A percentile compares a stretch with the other conserved stretches of the same genome.
phyloP scores from a whole-genome alignment of 176 grass and related monocot species.

The Lolium perenne region DNA sequence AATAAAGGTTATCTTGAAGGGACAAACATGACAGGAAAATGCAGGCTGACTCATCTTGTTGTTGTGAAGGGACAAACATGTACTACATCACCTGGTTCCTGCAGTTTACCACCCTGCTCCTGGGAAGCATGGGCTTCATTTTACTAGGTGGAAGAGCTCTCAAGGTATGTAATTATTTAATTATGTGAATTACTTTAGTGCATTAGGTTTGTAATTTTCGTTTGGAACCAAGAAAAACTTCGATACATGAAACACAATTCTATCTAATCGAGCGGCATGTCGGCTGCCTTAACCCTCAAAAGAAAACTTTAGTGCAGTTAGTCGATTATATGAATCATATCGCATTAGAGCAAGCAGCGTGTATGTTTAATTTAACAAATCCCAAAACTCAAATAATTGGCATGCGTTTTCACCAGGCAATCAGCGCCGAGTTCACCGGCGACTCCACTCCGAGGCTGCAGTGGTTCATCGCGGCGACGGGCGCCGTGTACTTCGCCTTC shows the following conservation, averaged over 20 bases:
- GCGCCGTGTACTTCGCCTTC: conserved; percentile 66
- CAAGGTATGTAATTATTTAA: conserved; percentile 56
- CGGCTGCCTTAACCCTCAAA: too few relatives aligned
- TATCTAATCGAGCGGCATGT: too few relatives aligned
- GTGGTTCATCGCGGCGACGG: conserved; percentile 57
- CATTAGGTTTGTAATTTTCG: too few relatives aligned
- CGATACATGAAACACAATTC: too few relatives aligned
- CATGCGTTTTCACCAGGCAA: conserved; percentile 48
- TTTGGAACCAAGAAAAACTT: too few relatives aligned
- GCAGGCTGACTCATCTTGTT: neutral
- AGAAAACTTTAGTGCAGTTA: neutral
- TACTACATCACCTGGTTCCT: conserved; percentile 84
- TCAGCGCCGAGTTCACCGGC: conserved; percentile 66
- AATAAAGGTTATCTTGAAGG: too few relatives aligned
- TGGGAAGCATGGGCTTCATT: conserved; percentile 85
- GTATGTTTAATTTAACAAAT: too few relatives aligned
- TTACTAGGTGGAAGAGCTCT: conserved; percentile 77
- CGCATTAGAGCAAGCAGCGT: neutral
- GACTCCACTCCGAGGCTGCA: conserved; percentile 64
- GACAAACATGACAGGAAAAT: neutral
- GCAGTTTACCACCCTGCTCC: conserved; percentile 76
- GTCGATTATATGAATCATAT: conserved; percentile 3
- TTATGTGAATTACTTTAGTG: too few relatives aligned
- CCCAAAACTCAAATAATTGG: neutral
- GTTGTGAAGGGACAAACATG: conserved; percentile 63